These are phyloP conservation scores for Lentinus brumalis DNA, from an alignment of 768 basidiomycete species.

Conservation along the genomic window DNA sequence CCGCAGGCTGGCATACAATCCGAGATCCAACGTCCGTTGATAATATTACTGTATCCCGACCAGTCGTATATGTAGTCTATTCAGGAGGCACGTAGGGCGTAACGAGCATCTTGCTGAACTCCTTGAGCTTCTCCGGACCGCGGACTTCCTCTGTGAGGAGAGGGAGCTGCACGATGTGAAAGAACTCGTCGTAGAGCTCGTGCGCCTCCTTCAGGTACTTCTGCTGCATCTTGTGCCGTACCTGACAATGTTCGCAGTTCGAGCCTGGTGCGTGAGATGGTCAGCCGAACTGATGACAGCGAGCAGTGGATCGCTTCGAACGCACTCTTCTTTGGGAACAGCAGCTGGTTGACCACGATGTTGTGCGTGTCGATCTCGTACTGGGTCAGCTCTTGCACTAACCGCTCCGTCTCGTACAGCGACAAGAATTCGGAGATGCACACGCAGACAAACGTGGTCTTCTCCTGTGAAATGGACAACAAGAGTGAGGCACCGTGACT, in stretches of 20 bases:
- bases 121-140: slow-evolving; percentile 89
- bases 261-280: slow-evolving; percentile 54
- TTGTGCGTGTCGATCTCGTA: slow-evolving; percentile 98
- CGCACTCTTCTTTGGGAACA: slow-evolving; percentile 90
- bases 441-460: slow-evolving; percentile 98
- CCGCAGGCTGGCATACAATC: neutral
- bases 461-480: slow-evolving; percentile 60
- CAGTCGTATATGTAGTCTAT: slow-evolving; percentile 1
- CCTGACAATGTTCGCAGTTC: slow-evolving; percentile 93
- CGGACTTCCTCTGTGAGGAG: slow-evolving; percentile 96
- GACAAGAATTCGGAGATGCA: slow-evolving; percentile 99
- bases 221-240: slow-evolving; percentile 97
- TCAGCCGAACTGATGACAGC: neutral
- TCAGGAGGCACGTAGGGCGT: slow-evolving; percentile 65
- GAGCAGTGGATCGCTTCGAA: slow-evolving; percentile 9
- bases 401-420: slow-evolving; percentile 96
- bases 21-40: neutral
- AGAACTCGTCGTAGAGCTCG: slow-evolving; percentile 97
- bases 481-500: neutral
- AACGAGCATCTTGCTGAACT: slow-evolving; percentile 92
- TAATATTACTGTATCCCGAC: slow-evolving; percentile 15
- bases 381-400: slow-evolving; percentile 92
- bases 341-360: slow-evolving; percentile 96
- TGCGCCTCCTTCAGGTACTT: slow-evolving; percentile 96
- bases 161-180: slow-evolving; percentile 94